Conservation (phyloP, 192 early-diverging fungal genomes). For the Coemansia pectinata region DNA sequence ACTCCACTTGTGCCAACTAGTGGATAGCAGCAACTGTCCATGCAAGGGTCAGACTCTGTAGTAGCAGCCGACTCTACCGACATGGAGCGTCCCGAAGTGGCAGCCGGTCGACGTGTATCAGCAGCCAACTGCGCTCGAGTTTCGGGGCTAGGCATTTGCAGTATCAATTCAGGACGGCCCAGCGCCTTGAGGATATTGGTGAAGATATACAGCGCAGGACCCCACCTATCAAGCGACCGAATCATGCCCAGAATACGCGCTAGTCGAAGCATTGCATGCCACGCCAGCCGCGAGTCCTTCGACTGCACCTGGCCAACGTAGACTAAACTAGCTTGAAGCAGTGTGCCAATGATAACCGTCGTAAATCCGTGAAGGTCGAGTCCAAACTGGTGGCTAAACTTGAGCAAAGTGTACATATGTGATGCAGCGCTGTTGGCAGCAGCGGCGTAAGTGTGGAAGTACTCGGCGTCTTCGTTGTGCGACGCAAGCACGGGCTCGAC, state of each 20-base stretch:
- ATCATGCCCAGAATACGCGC: slow-evolving; percentile 53
- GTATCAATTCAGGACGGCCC: slow-evolving; percentile 44
- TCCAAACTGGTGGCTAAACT: slow-evolving; percentile 53
- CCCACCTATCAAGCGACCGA: slow-evolving; percentile 53
- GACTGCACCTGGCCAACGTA: slow-evolving; percentile 54
- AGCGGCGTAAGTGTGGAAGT: slow-evolving; percentile 23
- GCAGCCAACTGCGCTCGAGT: slow-evolving; percentile 31
- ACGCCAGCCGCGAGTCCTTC: slow-evolving; percentile 31
- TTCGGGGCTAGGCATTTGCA: slow-evolving; percentile 44
- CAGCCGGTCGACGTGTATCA: slow-evolving; percentile 25
- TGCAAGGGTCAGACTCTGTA: slow-evolving; percentile 17
- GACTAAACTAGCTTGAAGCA: slow-evolving; percentile 49
- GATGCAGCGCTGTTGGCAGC: slow-evolving; percentile 24
- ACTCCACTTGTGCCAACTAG: neutral
- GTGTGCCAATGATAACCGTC: slow-evolving; percentile 38
- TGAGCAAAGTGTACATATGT: slow-evolving; percentile 46
- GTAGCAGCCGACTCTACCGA: slow-evolving; percentile 38
- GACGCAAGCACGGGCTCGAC: slow-evolving; percentile 17
- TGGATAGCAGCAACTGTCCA: slow-evolving; percentile 24
- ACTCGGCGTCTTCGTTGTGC: slow-evolving; percentile 36
- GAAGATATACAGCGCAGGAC: slow-evolving; percentile 53
- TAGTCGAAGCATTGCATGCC: slow-evolving; percentile 51
- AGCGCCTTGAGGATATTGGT: slow-evolving; percentile 57
- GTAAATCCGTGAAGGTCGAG: slow-evolving; percentile 49
- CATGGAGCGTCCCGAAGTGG: slow-evolving; percentile 8